These are phyloP conservation scores for Paulownia fortunei DNA, from an alignment of 257 asterid genomes.

Conservation along the genomic window DNA sequence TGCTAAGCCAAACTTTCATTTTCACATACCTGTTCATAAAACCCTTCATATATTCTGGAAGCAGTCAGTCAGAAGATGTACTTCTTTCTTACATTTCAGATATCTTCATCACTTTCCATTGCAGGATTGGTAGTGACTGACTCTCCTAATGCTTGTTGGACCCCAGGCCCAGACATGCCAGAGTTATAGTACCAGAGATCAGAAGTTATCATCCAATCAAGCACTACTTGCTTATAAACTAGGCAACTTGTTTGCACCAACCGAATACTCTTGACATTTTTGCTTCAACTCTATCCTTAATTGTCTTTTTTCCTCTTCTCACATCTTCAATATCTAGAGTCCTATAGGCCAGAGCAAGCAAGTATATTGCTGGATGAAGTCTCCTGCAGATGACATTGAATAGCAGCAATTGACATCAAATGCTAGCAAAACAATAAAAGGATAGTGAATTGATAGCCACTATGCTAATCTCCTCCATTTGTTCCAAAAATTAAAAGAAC, in stretches of 20 bases:
- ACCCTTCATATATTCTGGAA: conserved; percentile 14
- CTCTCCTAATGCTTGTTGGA: conserved; percentile 10
- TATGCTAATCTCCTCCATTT: conserved; percentile 4
- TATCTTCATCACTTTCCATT: conserved; percentile 30
- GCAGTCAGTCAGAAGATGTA: conserved; percentile 18
- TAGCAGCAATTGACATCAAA: conserved; percentile 22
- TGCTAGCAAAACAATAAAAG: conserved; percentile 8
- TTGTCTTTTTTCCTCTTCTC: conserved; percentile 52
- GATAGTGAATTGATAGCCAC: background rate
- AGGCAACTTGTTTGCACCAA: conserved; percentile 65
- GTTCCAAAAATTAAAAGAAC: background rate
- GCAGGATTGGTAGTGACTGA: conserved; percentile 3
- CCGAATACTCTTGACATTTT: conserved; percentile 56
- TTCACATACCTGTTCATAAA: background rate
- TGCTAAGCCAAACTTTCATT: background rate
- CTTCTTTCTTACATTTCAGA: conserved; percentile 30
- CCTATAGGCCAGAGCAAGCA: conserved; percentile 92
- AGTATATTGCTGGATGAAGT: conserved; percentile 92
- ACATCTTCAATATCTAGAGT: conserved; percentile 85
- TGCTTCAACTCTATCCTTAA: conserved; percentile 66
- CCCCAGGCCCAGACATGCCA: background rate
- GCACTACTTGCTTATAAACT: conserved; percentile 28
- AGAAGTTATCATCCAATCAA: conserved; percentile 29
- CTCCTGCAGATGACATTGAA: conserved; percentile 64
- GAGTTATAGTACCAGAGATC: conserved; percentile 18